Evolutionary conservation across 768 basidiomycete species (phyloP).

Genomic region (Hygrocybe punicea): DNA sequence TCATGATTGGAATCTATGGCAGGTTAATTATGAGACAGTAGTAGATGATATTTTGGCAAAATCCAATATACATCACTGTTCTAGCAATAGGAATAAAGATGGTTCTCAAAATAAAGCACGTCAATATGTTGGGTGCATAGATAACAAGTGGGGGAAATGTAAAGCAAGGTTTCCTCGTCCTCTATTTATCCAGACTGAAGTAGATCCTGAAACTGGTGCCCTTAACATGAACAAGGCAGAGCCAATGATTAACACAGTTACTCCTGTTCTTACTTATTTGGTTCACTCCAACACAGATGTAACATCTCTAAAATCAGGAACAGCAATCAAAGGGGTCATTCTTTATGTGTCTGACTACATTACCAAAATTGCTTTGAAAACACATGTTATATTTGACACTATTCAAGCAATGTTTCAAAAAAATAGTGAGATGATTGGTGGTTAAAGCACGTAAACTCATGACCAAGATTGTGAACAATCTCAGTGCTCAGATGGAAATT

Average conservation of each 20-base stretch:
- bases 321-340: constrained; percentile 23
- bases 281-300: too few relatives aligned
- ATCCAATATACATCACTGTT: constrained; percentile 20
- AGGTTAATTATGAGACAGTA: constrained; percentile 7
- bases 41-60: constrained; percentile 18
- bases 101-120: constrained; percentile 23
- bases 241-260: constrained; percentile 15
- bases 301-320: too few relatives aligned
- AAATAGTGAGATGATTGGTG: constrained; percentile 21
- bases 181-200: constrained; percentile 14
- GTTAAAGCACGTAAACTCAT: constrained; percentile 21
- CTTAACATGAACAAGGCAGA: constrained; percentile 30
- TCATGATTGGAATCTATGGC: constrained; percentile 8
- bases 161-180: constrained; percentile 33
- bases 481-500: constrained; percentile 29
- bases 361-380: constrained; percentile 24
- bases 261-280: too few relatives aligned
- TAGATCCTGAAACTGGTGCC: constrained; percentile 27
- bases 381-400: constrained; percentile 29
- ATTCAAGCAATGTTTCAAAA: constrained; percentile 22
- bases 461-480: constrained; percentile 25
- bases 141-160: constrained; percentile 28
- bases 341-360: constrained; percentile 30
- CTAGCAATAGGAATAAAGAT: constrained; percentile 21
- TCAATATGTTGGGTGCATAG: constrained; percentile 20